phyloP scores from a whole-genome alignment of 257 asterid species.

The Asclepias syriaca region DNA sequence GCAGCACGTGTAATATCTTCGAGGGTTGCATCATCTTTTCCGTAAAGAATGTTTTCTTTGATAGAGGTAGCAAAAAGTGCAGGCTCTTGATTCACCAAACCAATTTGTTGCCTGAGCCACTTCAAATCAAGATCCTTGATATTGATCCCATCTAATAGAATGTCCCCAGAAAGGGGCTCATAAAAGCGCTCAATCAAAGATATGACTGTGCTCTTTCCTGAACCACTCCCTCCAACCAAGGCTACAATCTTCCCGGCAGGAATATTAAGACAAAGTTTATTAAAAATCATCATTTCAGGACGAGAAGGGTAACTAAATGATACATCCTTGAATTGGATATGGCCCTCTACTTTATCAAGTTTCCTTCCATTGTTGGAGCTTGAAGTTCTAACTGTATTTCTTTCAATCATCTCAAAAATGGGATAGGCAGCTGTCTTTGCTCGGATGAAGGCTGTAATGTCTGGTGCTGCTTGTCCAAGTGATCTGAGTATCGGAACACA shows the following conservation, averaged over 20 bases:
- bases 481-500: constrained; percentile 44
- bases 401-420: constrained; percentile 86
- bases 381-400: constrained; percentile 42
- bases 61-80: constrained; percentile 90
- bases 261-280: constrained; percentile 61
- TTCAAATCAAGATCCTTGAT: constrained; percentile 62
- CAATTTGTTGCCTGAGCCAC: constrained; percentile 86
- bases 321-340: constrained; percentile 69
- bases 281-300: constrained; percentile 64
- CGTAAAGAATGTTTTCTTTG: constrained; percentile 75
- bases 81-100: constrained; percentile 93
- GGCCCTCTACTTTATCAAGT: constrained; percentile 64
- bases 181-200: constrained; percentile 92
- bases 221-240: constrained; percentile 96
- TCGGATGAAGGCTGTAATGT: constrained; percentile 74
- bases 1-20: constrained; percentile 80
- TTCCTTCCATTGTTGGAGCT: constrained; percentile 45
- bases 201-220: constrained; percentile 92
- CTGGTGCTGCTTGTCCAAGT: constrained; percentile 91
- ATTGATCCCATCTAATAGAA: constrained; percentile 64
- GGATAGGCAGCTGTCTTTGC: constrained; percentile 91
- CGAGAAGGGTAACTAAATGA: constrained; percentile 84
- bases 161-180: constrained; percentile 61
- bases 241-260: constrained; percentile 91
- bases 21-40: constrained; percentile 63